Conservation (phyloP, 257 asterid genomes). For the Penstemon eatonii region DNA sequence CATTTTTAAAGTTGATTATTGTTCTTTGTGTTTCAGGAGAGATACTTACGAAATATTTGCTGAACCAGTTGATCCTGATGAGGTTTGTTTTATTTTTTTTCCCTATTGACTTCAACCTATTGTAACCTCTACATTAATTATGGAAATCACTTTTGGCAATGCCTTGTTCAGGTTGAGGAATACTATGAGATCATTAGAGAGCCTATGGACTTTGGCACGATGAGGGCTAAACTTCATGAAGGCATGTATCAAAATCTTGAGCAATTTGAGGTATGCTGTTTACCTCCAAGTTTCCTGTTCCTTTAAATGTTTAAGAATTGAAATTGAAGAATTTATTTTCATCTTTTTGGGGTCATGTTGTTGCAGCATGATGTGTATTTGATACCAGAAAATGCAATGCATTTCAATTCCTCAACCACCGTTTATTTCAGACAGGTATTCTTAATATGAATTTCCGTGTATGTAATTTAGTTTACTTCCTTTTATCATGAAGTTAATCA, state of each 20-base stretch:
- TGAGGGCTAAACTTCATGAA: slow-evolving; percentile 92
- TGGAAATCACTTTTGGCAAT: too few relatives aligned
- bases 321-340: neutral
- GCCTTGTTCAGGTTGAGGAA: slow-evolving; percentile 53
- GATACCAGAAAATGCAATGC: slow-evolving; percentile 88
- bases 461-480: too few relatives aligned
- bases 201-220: slow-evolving; percentile 91
- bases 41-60: slow-evolving; percentile 78
- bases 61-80: slow-evolving; percentile 75
- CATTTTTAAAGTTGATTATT: neutral
- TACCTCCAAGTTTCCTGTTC: neutral
- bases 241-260: slow-evolving; percentile 72
- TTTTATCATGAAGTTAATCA: neutral
- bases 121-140: neutral
- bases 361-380: slow-evolving; percentile 82
- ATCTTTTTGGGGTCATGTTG: neutral
- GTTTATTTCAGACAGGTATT: slow-evolving; percentile 73
- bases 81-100: slow-evolving; percentile 40
- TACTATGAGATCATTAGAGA: slow-evolving; percentile 42
- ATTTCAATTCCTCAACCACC: slow-evolving; percentile 73
- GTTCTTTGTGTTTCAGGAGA: slow-evolving; percentile 46
- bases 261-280: slow-evolving; percentile 67
- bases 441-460: neutral
- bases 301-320: neutral
- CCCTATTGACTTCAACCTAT: neutral